A percentile compares a stretch with the other conserved stretches of the same genome.
phyloP scores from a whole-genome alignment of 2,329 filamentous ascomycete species.

The Blumeria hordei region DNA sequence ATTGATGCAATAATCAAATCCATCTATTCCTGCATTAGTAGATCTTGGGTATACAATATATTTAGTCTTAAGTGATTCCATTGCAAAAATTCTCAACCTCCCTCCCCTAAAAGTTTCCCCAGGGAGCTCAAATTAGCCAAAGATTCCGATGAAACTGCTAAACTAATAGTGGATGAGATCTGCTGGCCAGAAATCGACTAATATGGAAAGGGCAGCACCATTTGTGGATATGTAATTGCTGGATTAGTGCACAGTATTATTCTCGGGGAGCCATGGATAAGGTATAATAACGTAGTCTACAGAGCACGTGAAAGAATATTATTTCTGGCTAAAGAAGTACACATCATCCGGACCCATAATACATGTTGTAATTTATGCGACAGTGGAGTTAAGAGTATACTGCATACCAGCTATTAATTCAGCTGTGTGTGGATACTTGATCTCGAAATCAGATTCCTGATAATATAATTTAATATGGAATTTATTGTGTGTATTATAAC shows the following conservation, averaged over 20 bases:
- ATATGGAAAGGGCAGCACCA: neutral
- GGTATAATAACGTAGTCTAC: neutral
- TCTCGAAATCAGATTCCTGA: too few relatives aligned
- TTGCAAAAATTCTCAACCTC: neutral
- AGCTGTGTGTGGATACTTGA: too few relatives aligned
- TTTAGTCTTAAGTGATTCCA: neutral
- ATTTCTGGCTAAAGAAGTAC: neutral
- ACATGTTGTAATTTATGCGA: too few relatives aligned
- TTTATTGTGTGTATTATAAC: too few relatives aligned
- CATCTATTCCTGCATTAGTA: neutral
- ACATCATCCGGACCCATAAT: neutral
- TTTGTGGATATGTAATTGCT: neutral
- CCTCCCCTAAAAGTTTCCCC: neutral
- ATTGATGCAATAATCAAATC: neutral
- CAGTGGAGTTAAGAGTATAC: too few relatives aligned
- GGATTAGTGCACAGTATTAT: neutral
- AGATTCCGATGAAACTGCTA: neutral
- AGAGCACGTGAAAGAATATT: neutral
- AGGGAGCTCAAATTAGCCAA: neutral
- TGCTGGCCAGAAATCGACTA: neutral
- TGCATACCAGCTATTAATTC: too few relatives aligned
- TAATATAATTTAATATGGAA: too few relatives aligned
- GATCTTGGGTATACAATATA: constrained; percentile 1
- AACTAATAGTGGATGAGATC: neutral
- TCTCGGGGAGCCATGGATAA: neutral